Conservation (phyloP, 2,329 filamentous ascomycete species). For the Botrytis squamosa region DNA sequence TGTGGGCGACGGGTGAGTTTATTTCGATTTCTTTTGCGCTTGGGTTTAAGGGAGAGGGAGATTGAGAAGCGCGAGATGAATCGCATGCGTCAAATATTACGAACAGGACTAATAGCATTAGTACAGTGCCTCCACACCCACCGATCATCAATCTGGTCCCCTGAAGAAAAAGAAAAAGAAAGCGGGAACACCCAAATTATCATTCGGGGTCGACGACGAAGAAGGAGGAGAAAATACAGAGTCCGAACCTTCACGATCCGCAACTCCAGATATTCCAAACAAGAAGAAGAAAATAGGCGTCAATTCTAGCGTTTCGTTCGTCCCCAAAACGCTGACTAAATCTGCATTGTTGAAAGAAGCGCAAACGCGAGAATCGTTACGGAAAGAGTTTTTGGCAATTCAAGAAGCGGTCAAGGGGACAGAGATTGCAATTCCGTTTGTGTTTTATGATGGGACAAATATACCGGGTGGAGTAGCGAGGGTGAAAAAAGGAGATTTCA, state of each 20-base stretch:
- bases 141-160: slow-evolving; percentile 31
- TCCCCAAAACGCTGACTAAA: slow-evolving; percentile 76
- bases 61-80: background rate
- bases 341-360: slow-evolving; percentile 76
- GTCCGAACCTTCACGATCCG: slow-evolving; percentile 38
- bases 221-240: slow-evolving; percentile 43
- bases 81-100: background rate
- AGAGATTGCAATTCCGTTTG: slow-evolving; percentile 88
- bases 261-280: slow-evolving; percentile 29
- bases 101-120: slow-evolving; percentile 35
- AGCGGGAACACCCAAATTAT: slow-evolving; percentile 50
- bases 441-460: slow-evolving; percentile 95
- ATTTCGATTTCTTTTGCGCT: slow-evolving; percentile 21
- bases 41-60: background rate
- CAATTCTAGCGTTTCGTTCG: slow-evolving; percentile 59
- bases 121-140: slow-evolving; percentile 46
- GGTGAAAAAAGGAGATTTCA: slow-evolving; percentile 87
- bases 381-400: slow-evolving; percentile 76
- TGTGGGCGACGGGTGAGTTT: slow-evolving; percentile 56
- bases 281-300: slow-evolving; percentile 54
- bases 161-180: slow-evolving; percentile 49
- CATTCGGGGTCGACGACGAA: slow-evolving; percentile 59
- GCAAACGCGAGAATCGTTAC: slow-evolving; percentile 68
- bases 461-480: slow-evolving; percentile 79
- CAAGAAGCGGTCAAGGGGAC: slow-evolving; percentile 87